Evolutionary conservation across 192 early-diverging fungal genomes (phyloP).

Genomic region (Anaeromyces robustus): DNA sequence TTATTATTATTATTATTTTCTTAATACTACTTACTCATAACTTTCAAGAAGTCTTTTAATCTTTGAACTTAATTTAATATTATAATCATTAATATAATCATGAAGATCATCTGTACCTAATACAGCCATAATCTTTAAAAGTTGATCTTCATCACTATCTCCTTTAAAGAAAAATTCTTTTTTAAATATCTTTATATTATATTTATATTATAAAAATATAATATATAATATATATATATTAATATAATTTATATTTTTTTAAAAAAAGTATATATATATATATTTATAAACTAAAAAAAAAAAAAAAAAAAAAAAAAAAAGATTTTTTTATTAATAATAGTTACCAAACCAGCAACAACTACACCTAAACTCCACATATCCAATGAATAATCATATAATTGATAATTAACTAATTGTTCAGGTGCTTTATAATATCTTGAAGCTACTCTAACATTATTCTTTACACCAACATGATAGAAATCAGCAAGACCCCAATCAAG

Average conservation of each 20-base stretch:
- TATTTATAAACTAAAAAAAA: no score
- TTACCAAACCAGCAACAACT: slow-evolving; percentile 25
- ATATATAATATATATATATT: no score
- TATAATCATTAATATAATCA: slow-evolving; percentile 8
- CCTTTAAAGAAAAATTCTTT: slow-evolving; percentile 20
- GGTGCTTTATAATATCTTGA: slow-evolving; percentile 27
- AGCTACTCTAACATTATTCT: slow-evolving; percentile 18
- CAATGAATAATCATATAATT: slow-evolving; percentile 22
- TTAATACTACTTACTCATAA: neutral
- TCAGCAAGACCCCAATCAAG: slow-evolving; percentile 29
- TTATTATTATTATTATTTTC: no score
- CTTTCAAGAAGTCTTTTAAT: neutral
- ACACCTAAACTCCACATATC: slow-evolving; percentile 31
- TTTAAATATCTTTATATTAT: slow-evolving; percentile 12
- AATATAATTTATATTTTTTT: no score
- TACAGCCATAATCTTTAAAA: slow-evolving; percentile 13
- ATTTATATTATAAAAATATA: no score
- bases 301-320: neutral
- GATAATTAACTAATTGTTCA: slow-evolving; percentile 21
- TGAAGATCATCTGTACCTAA: slow-evolving; percentile 16
- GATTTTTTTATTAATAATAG: slow-evolving; percentile 2
- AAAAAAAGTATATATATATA: no score
- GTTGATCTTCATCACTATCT: slow-evolving; percentile 18
- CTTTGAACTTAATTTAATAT: neutral
- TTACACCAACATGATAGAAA: slow-evolving; percentile 13